Base-by-base conservation (phyloP, 2,329 filamentous ascomycete genomes). In the Ceratocystis lukuohia region DNA sequence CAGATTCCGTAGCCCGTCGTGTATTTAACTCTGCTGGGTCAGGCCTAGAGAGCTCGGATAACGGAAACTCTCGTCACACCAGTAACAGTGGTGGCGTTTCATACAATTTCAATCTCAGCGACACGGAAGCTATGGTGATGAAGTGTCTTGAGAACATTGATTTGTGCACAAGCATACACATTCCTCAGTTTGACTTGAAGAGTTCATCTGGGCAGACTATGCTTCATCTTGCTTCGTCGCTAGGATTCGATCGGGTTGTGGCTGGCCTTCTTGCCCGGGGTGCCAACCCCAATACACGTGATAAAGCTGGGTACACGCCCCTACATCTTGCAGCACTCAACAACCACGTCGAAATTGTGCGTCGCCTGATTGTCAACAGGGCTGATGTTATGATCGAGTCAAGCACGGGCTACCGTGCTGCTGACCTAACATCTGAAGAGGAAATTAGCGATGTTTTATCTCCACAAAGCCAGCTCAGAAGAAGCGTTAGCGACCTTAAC, bases 301-400 rank as follows among this genome's bases (percentile, higher is more conserved):
- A 96, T 73, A 87, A 85, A 69, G 87, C 88, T 62, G 90, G 90
- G 25, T 93, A 90, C 74, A 91, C 89, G 3, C 85, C 91, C 15
- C 81, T 95, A 77, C 89, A 95, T 74, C 83, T 93, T 72, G 90
- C 91, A 22, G 86, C 88, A 30, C 82, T 95, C 72, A 87, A 88
- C 74, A 84, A 87, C 69, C 86, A 91, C 72, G 78, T 84, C 10
- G 86, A 91, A 72, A 90, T 94, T 70, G 86, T 93, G 15, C 82
- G 87, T 68, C 84, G 88, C 15, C 80, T 96, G 67, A 85, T 92
- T 70, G 79, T 88, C 28, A 82, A 84, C 50, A 88, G 89, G 48
- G 89, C 88, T 1, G 87, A 91, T 74, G 83, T 88, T 41, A 85
- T 81, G 57, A 79, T 88, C 68, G 81, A 68, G 64, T 68, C 66